Base-by-base conservation (phyloP, 176 grass and related monocot species). In the Guadua angustifolia region DNA sequence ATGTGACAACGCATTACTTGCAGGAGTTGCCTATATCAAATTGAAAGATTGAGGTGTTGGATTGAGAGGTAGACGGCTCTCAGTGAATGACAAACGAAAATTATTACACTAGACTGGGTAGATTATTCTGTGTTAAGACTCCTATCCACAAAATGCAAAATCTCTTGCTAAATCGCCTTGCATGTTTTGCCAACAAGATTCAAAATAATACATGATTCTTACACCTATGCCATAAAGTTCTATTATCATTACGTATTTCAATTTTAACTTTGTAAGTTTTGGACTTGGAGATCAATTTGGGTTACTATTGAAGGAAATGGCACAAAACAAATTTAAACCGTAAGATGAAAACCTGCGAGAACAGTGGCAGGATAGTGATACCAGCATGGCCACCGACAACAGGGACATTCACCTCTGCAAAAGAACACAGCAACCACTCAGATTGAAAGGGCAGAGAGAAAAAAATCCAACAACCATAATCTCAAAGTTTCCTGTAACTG, bases 321-420 rank as follows among this genome's bases (percentile, higher is more conserved):
- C 13, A 9, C 51, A 24, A 16, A 24, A 56, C 19, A 15, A 7
- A 29, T 7, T 6, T 10, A 74, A 13, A 13, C 3, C 9, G 19
- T 21, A 29, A n/a, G 29, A 39, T 33, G 9, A 18, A 42, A 33
- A 94, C 95, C 91, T 98, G 93, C n/a, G 91, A 98, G 75, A 94
- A 95, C 25, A 95, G 87, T 32, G 93, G 93, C 75, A 98, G 80
- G 73, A 95, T 98, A 55, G 95, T 95, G 38, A 95, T 75, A 49
- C 95, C 93, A 17, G 95, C 93, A 86, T 98, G 93, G 22, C 95
- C 95, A 57, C 95, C 90, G 4, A 98, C 90, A 73, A 98, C 90
- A 47, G 92, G 94, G 67, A 94, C 92, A 91, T 94, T 78, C 65
- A 94, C 92, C 0, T 81, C 93, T 98, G 89, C 55, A 87, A 86